Base-by-base conservation (phyloP, 805 yeast species). In the Cyberlindnera amylophila region DNA sequence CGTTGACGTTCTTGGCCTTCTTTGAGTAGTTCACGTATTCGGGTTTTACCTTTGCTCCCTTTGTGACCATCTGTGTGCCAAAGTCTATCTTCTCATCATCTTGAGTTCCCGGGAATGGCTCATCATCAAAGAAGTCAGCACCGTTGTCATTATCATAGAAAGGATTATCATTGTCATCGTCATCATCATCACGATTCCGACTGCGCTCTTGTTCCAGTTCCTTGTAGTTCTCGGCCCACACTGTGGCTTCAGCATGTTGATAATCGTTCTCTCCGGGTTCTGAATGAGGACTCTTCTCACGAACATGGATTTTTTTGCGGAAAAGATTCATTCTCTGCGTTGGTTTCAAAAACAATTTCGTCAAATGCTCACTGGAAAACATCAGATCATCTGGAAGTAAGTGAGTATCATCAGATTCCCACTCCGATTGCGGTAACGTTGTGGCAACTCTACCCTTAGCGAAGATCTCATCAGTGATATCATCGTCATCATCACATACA, bases 371-470 rank as follows among this genome's bases (percentile, higher is more conserved):
- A 0, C 96, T 80, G 6, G 82, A 75, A 61, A 85, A 87, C 48
- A 75, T 81, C 47, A 76, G 69, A 59, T 87, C 96, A 47, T 79
- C 81, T 0, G 96, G 96, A 6, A 87, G 64, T 34, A 78, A 62
- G 53, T 77, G 74, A 36, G 69, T 67, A 19, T 71, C 58, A 1
- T 65, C 66, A 2, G 75, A 66, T 6, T 60, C 58, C 58, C 74
- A 61, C 30, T 68, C 66, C 6, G 66, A 55, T 34, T 67, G 66
- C 2, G 81, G 72, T 34, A 77, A 49, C 35, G 61, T 67, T 12
- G 60, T 53, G 13, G 35, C 9, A 8, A 45, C 46, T 35, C 44
- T 61, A 12, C 63, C 48, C 28, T 41, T 26, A 4, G 63, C 65
- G 50, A 77, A 77, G n/a, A n/a, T n/a, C n/a, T n/a, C n/a, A n/a